These are phyloP conservation scores for Alternaria tenuissima DNA, from an alignment of 2,329 filamentous ascomycete species.

Conservation along the genomic window DNA sequence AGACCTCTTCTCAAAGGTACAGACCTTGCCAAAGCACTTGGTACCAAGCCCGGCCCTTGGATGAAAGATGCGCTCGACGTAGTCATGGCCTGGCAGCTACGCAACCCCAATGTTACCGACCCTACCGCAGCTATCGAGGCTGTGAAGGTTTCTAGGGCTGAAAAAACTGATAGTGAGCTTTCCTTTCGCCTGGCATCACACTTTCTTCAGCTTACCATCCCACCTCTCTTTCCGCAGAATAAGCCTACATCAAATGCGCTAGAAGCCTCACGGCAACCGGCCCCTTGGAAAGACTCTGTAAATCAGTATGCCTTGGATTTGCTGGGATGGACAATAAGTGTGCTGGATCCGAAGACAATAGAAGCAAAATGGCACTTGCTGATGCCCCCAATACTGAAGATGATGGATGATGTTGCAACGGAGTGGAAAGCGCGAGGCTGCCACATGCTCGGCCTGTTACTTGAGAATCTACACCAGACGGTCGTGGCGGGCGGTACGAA, in stretches of 20 bases:
- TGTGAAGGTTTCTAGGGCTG: conserved; percentile 51
- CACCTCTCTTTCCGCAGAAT: conserved; percentile 67
- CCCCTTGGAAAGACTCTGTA: conserved; percentile 65
- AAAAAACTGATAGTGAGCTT: conserved; percentile 62
- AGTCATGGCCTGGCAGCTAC: conserved; percentile 87
- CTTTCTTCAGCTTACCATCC: conserved; percentile 70
- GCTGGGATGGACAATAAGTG: conserved; percentile 67
- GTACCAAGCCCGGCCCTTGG: conserved; percentile 79
- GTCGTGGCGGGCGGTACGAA: background rate
- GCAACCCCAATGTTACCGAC: conserved; percentile 74
- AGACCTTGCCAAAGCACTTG: conserved; percentile 72
- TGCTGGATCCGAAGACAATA: conserved; percentile 60
- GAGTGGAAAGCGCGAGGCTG: conserved; percentile 66
- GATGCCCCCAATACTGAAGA: conserved; percentile 72
- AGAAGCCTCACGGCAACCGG: conserved; percentile 63
- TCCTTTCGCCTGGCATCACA: conserved; percentile 58
- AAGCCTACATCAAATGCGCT: conserved; percentile 55
- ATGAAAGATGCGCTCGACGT: conserved; percentile 80
- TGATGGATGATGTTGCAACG: conserved; percentile 70
- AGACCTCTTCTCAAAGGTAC: conserved; percentile 74
- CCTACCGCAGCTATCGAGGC: conserved; percentile 56
- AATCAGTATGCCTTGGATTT: conserved; percentile 63
- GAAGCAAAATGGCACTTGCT: conserved; percentile 71
- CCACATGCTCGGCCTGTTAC: conserved; percentile 61
- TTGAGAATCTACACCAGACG: conserved; percentile 51